phyloP scores from a whole-genome alignment of 2,329 filamentous ascomycete species.

The Aureobasidium musti region DNA sequence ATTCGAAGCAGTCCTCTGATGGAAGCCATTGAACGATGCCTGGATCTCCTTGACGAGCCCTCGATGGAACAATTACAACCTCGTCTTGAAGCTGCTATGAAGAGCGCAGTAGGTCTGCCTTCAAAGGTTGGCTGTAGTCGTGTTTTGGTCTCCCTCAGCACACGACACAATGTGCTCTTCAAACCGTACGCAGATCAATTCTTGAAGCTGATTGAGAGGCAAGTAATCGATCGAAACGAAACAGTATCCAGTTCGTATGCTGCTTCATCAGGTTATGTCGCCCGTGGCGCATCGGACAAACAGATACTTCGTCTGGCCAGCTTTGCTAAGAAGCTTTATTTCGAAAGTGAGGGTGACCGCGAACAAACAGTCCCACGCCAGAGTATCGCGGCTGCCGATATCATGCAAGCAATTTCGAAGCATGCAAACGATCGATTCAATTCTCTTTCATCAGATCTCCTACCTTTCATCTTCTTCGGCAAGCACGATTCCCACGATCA shows the following conservation, averaged over 20 bases:
- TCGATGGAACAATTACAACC: constrained; percentile 76
- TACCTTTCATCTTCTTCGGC: constrained; percentile 86
- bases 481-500: constrained; percentile 83
- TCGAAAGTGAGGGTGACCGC: constrained; percentile 74
- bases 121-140: constrained; percentile 91
- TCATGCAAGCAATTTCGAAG: constrained; percentile 80
- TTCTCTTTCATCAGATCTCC: constrained; percentile 68
- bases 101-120: constrained; percentile 83
- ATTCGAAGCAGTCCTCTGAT: constrained; percentile 87
- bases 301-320: constrained; percentile 57
- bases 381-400: constrained; percentile 76
- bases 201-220: constrained; percentile 74
- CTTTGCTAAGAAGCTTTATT: constrained; percentile 70
- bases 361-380: constrained; percentile 42
- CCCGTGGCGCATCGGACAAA: constrained; percentile 64
- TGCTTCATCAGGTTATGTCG: constrained; percentile 79
- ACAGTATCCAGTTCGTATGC: constrained; percentile 91
- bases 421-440: constrained; percentile 87
- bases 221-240: constrained; percentile 87
- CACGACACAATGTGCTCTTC: constrained; percentile 74
- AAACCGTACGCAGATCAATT: constrained; percentile 73
- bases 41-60: constrained; percentile 76
- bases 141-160: constrained; percentile 80
- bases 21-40: constrained; percentile 84
- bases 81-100: constrained; percentile 75